Percentiles rank a stretch among this genome's conserved stretches.
These are phyloP conservation scores for Lactarius trivialis DNA, from an alignment of 768 basidiomycete species.

Conservation along the genomic window DNA sequence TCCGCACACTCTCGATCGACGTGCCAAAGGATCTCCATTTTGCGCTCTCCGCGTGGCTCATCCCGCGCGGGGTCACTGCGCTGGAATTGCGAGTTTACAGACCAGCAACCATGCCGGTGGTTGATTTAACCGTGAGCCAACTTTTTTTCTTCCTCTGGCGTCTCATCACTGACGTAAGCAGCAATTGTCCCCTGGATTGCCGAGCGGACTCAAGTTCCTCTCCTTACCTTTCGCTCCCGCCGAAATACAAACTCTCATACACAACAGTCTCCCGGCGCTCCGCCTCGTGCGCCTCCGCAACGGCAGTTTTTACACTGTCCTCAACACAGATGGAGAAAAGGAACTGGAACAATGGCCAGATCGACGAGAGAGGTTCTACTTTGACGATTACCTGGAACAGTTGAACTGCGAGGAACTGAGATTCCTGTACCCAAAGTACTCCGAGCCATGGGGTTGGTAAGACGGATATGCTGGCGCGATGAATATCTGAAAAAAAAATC, in stretches of 20 bases:
- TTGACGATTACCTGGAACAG: constrained; percentile 17
- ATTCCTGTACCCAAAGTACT: constrained; percentile 3
- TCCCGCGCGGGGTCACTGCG: constrained; percentile 44
- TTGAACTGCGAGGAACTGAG: constrained; percentile 11
- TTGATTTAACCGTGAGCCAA: constrained; percentile 20
- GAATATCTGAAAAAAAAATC: no score
- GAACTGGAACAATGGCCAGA: constrained; percentile 14
- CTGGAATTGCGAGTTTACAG: constrained; percentile 39
- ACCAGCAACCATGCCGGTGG: constrained; percentile 14
- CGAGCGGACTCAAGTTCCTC: constrained; percentile 27
- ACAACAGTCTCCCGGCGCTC: constrained; percentile 1
- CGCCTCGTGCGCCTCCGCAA: constrained; percentile 9
- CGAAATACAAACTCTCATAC: constrained; percentile 1
- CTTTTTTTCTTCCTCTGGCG: no score
- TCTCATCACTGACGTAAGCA: constrained; percentile 7
- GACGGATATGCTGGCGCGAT: background rate
- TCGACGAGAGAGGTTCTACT: constrained; percentile 11
- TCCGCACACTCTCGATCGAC: constrained; percentile 52
- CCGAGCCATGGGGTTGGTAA: constrained; percentile 13
- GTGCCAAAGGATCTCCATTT: constrained; percentile 59
- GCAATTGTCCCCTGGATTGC: constrained; percentile 15
- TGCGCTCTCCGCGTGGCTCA: constrained; percentile 59
- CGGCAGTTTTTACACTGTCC: constrained; percentile 8
- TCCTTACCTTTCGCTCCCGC: constrained; percentile 21
- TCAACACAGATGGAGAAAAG: background rate